These are phyloP conservation scores for Gymnopilus junonius DNA, from an alignment of 768 basidiomycete genomes.

Conservation along the genomic window DNA sequence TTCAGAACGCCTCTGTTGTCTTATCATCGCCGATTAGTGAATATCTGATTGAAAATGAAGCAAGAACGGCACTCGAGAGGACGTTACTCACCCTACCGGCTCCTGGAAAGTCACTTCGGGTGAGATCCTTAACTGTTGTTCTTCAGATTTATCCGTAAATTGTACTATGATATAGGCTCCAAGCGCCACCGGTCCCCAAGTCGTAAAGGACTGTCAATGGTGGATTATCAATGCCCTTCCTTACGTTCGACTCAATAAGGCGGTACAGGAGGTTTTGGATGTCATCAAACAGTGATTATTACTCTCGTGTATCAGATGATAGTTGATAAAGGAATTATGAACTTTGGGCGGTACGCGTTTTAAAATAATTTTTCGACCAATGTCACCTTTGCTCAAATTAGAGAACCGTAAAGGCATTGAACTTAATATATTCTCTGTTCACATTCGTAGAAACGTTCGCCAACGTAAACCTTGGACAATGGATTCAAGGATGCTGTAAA, in stretches of 20 bases:
- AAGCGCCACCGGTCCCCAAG: not conserved
- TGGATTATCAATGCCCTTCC: not conserved
- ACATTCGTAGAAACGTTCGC: no score
- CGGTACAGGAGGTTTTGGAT: not conserved
- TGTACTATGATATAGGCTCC: not conserved
- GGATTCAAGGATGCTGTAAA: no score
- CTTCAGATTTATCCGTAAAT: not conserved
- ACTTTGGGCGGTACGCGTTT: no score
- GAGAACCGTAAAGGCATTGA: no score
- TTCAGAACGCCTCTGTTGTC: not conserved
- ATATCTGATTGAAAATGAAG: not conserved
- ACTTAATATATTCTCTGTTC: no score
- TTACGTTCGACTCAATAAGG: not conserved
- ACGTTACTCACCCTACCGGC: not conserved
- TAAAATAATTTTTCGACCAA: no score
- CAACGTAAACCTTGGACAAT: no score
- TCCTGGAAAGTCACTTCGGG: not conserved
- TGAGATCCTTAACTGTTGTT: not conserved
- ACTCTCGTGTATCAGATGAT: no score
- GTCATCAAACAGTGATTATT: not conserved
- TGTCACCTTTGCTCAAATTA: no score
- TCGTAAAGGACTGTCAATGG: not conserved
- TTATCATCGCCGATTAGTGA: not conserved
- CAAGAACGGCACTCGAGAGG: not conserved
- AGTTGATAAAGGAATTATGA: no score